A percentile compares a stretch with the other conserved stretches of the same genome.
These are phyloP conservation scores for Euphorbia tirucalli DNA, from an alignment of 345 rosid genomes.

Conservation along the genomic window DNA sequence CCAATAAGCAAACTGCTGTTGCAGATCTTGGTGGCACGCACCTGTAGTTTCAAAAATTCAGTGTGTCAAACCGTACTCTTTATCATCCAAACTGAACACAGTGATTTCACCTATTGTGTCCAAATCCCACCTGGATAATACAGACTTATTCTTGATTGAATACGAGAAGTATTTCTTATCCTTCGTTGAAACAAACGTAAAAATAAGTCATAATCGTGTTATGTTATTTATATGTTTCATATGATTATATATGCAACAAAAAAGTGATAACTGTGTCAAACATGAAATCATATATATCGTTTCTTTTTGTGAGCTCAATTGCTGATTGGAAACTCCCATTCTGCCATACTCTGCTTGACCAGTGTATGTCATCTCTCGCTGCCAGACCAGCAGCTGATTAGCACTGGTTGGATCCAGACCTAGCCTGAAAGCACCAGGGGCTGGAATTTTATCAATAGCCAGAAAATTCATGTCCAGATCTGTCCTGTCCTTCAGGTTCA, in stretches of 20 bases:
- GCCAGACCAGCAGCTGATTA: constrained; percentile 48
- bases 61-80: no score
- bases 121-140: constrained; percentile 44
- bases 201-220: no score
- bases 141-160: constrained; percentile 29
- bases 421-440: constrained; percentile 60
- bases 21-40: constrained; percentile 31
- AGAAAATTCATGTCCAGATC: constrained; percentile 45
- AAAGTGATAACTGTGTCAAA: no score
- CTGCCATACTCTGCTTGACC: constrained; percentile 52
- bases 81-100: constrained; percentile 29
- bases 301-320: constrained; percentile 29
- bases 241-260: no score
- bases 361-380: constrained; percentile 41
- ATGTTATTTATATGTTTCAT: no score
- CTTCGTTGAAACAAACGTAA: constrained; percentile 29
- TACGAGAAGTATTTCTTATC: constrained; percentile 50
- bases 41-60: constrained; percentile 36
- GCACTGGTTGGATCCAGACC: constrained; percentile 45
- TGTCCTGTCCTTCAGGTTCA: constrained; percentile 42
- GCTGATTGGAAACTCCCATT: constrained; percentile 39
- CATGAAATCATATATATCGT: constrained; percentile 38
- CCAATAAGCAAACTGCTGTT: constrained; percentile 45
- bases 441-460: constrained; percentile 44
- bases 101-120: constrained; percentile 47